Conservation (phyloP, 1,139 yeast genomes). For the Suhomyces maxii region DNA sequence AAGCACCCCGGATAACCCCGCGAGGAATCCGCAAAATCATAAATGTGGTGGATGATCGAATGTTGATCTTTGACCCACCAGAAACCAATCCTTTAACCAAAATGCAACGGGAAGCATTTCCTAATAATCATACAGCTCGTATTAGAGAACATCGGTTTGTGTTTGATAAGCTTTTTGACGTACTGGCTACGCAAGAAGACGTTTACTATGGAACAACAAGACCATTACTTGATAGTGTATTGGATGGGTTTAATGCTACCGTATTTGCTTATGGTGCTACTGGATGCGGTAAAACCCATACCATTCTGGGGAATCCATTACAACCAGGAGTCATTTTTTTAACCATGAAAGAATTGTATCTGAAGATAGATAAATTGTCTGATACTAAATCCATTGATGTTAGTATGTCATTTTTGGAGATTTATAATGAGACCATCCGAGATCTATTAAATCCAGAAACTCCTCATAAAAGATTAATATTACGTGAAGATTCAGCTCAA, state of each 20-base stretch:
- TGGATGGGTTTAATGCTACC: conserved; percentile 87
- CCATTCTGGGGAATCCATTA: conserved; percentile 74
- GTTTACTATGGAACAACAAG: conserved; percentile 68
- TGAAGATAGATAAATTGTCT: conserved; percentile 51
- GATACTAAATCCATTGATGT: conserved; percentile 63
- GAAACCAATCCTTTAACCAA: conserved; percentile 66
- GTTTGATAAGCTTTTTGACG: conserved; percentile 78
- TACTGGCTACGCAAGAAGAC: conserved; percentile 58
- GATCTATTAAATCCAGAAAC: conserved; percentile 69
- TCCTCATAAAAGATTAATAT: conserved; percentile 44
- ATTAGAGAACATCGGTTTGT: conserved; percentile 77
- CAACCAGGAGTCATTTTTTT: conserved; percentile 80
- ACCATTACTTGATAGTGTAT: conserved; percentile 69
- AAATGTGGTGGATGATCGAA: conserved; percentile 81
- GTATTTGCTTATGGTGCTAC: conserved; percentile 98
- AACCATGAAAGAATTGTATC: conserved; percentile 76
- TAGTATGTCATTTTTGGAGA: conserved; percentile 75
- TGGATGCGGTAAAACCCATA: conserved; percentile 97
- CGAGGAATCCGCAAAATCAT: conserved; percentile 69
- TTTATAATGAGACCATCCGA: conserved; percentile 84
- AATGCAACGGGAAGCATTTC: conserved; percentile 61
- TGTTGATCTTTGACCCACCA: conserved; percentile 89
- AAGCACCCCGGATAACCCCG: conserved; percentile 28
- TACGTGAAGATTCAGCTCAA: conserved; percentile 71
- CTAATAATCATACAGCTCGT: conserved; percentile 44